Evolutionary conservation across 306 rosid genomes (phyloP).

Genomic region (Cicer judaicum): DNA sequence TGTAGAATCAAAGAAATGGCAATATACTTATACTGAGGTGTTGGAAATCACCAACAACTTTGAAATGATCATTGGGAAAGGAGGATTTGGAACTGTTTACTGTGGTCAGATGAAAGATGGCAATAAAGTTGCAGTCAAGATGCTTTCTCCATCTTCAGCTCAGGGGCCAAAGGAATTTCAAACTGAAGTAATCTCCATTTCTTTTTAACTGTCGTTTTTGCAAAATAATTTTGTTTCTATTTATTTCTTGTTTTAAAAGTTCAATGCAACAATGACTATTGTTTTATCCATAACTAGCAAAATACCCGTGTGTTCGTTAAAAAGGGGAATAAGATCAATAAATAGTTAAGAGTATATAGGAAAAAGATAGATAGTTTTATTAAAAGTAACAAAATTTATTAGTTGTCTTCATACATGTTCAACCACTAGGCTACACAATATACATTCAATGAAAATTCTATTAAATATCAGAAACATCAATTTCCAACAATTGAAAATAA

Average conservation of each 20-base stretch:
- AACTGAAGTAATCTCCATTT: constrained; percentile 56
- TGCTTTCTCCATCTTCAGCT: constrained; percentile 68
- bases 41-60: constrained; percentile 63
- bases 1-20: constrained; percentile 65
- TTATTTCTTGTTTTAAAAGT: too few species aligned
- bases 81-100: constrained; percentile 74
- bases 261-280: too few species aligned
- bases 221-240: too few species aligned
- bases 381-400: too few species aligned
- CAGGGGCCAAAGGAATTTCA: constrained; percentile 78
- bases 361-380: too few species aligned
- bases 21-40: constrained; percentile 54
- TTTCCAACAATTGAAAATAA: neutral
- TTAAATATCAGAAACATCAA: constrained; percentile 38
- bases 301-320: too few species aligned
- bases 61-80: constrained; percentile 59
- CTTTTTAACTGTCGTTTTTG: too few species aligned
- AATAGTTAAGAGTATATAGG: too few species aligned
- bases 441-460: constrained; percentile 21
- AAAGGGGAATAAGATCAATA: too few species aligned
- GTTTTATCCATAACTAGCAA: too few species aligned
- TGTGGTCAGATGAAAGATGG: constrained; percentile 62
- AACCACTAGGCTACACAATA: neutral
- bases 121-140: constrained; percentile 68
- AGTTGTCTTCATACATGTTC: neutral